Base-by-base conservation (phyloP, 2,329 filamentous ascomycete species). In the Penicillium sp. region DNA sequence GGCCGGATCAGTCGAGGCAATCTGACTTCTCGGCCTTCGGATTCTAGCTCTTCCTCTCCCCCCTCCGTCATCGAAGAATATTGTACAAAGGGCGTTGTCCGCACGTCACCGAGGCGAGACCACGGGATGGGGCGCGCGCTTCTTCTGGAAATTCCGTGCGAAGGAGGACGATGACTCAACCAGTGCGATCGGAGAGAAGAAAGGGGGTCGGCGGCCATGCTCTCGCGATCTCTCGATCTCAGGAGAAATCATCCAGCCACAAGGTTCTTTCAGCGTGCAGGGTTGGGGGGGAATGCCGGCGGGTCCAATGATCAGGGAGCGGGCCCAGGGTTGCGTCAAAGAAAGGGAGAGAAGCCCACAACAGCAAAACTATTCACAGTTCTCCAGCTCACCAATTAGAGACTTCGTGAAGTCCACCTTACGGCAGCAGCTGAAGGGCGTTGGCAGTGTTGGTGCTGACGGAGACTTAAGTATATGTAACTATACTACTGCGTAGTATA, bases 211-310 rank as follows among this genome's bases (percentile, higher is more conserved):
- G 15, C 32, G 15, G 32, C 32, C 15, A 34, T 20, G 15, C 15
- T 34, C 32, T 34, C 17, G 15, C 15, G 32, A 3, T 34, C 32
- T 34, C 17, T 7, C 15, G 32, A 3, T 20, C 15, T 9, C 15
- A 37, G 13, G 26, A 36, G 45, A 29, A 18, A 26, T 33, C 8
- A 42, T 18, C 13, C 15, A 32, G 23, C 39, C 30, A 44, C 47
- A 44, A 43, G 39, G 47, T 49, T 49, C 47, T 49, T 49, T 43
- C 39, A 37, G 23, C 29, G 7, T 26, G 21, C 21, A 17, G 39
- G 39, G 39, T 27, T 32, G n/a, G n/a, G 13, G 10, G 39, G 27
- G 41, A 44, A 44, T 44, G 24, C 10, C 34, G 21, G 34, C 37
- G 37, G 37, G 37, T 40, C 45, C 36, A 41, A 41, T 47, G 15